These are phyloP conservation scores for Maudiozyma pseudohumilis DNA, from an alignment of 805 yeast genomes.

Conservation along the genomic window DNA sequence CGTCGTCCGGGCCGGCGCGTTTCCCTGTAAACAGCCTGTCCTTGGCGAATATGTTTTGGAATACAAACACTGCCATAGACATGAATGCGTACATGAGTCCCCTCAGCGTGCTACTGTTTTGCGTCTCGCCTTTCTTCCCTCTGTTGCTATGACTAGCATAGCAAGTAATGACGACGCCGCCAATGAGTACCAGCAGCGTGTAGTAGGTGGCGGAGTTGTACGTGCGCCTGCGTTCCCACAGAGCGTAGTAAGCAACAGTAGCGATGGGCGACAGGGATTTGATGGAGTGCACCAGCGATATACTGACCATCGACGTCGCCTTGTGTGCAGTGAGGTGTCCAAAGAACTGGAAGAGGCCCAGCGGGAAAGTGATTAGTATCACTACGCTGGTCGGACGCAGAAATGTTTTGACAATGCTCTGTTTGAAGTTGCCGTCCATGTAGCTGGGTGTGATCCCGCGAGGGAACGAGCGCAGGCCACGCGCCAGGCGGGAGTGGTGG, in stretches of 20 bases:
- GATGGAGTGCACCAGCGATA: conserved; percentile 89
- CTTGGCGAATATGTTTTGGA: conserved; percentile 76
- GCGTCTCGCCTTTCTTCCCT: conserved; percentile 6
- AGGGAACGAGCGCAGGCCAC: conserved; percentile 20
- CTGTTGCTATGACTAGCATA: conserved; percentile 32
- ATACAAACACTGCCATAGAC: conserved; percentile 52
- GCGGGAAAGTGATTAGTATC: conserved; percentile 67
- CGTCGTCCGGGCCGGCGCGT: no score
- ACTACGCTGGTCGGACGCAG: conserved; percentile 45
- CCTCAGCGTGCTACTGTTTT: conserved; percentile 12
- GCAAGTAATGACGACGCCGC: conserved; percentile 80
- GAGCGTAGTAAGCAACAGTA: conserved; percentile 71
- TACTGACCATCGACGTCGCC: conserved; percentile 87
- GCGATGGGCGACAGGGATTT: conserved; percentile 86
- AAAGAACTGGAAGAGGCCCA: conserved; percentile 87
- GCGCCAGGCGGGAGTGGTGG: conserved; percentile 9
- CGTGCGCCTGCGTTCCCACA: conserved; percentile 44
- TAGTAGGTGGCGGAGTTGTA: conserved; percentile 62
- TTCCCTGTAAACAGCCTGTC: no score
- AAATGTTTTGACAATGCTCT: conserved; percentile 31
- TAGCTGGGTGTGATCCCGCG: conserved; percentile 29
- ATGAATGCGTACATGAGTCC: conserved; percentile 33
- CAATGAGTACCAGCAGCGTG: conserved; percentile 67
- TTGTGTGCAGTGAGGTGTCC: conserved; percentile 89
- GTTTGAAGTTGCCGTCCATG: conserved; percentile 25